Evolutionary conservation across 148 eudicot genomes (phyloP), one percentile per base, ranked within the genome.

Genomic region (Vaccinium myrtillus): DNA sequence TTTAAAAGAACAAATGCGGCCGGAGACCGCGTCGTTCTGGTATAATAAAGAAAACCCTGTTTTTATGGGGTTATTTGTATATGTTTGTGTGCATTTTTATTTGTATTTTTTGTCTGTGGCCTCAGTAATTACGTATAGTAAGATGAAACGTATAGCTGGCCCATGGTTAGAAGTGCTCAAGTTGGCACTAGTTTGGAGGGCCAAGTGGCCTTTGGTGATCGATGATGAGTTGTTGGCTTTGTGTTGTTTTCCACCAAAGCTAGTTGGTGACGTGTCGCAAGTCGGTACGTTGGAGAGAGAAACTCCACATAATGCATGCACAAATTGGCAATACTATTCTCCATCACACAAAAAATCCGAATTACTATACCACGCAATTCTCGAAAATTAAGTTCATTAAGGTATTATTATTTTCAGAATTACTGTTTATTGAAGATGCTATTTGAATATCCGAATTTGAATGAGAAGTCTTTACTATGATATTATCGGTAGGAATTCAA

Each of bases 201-300:
- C 39, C 83, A 80, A 81, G 83, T 78, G 77, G 82, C 65, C 4
- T 53, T 84, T 51, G 70, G 82, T 78, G 77, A 32, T 63, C n/a
- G 5, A n/a, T 78, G 65, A 32, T 54, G 19, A 30, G 15, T 49
- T 67, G 63, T 13, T 75, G 55, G 55, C 79, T 23, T 53, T 53
- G 53, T 55, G 53, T n/a, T n/a, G 82, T 65, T 36, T 61, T 65
- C 83, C 75, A 63, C n/a, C 21, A 63, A 46, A 81, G 69, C 63
- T 27, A 30, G 15, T 15, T 5, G 36, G 43, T 19, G 54, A 77
- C 15, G 53, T 78, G 36, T 30, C 51, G 7, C 76, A 18, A 65
- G 12, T 53, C 54, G 53, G 54, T 51, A 19, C 25, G 39, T 36
- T 39, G 4, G 2, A 75, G n/a, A 49, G 2, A 75, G n/a, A 49